Base-by-base conservation (phyloP, 768 basidiomycete genomes). In the Phylloporus scabripes region DNA sequence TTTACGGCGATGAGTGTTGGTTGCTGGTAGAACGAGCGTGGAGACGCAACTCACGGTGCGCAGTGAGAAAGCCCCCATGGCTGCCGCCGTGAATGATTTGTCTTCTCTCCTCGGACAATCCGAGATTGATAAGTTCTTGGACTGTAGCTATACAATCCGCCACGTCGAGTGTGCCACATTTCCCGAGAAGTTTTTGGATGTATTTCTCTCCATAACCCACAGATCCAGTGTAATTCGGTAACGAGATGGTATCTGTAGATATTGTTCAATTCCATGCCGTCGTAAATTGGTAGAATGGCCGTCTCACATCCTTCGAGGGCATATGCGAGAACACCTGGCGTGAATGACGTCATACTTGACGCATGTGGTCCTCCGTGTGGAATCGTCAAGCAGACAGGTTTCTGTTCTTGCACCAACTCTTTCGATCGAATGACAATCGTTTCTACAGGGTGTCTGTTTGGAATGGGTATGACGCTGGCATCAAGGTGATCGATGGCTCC, bases 191-290 rank as follows among this genome's bases (percentile, higher is more conserved):
- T 3, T 66, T 67, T 42, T 72, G 74, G 29, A 86, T 68, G n/a
- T 73, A 74, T n/a, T 63, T 69, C 52, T 87, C 79, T 0, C 85
- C 85, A 48, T 72, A 86, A 3, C 86, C 86, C 28, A 75, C 64
- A 1, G 82, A 82, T 0, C 86, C 86, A 0, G 79, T 81, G 59
- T 87, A 87, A 61, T 85, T 85, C 0, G 80, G 79, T 10, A 76
- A 51, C 1, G 79, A 80, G 7, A 86, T 49, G 0, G 78, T 81
- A 56, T 82, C 85, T 81, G 12, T 5, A 42, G 7, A 17, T 4
- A 10, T 10, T 1, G 5, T 57, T 43, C 32, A 50, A 26, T 20
- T 12, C 21, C 10, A 5, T 14, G 40, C 15, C 10, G 17, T 2
- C n/a, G 29, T 0, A 20, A 43, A 42, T 23, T 2, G 37, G 10